These are phyloP conservation scores for Mercurialis annua DNA, from an alignment of 345 rosid genomes.

Conservation along the genomic window DNA sequence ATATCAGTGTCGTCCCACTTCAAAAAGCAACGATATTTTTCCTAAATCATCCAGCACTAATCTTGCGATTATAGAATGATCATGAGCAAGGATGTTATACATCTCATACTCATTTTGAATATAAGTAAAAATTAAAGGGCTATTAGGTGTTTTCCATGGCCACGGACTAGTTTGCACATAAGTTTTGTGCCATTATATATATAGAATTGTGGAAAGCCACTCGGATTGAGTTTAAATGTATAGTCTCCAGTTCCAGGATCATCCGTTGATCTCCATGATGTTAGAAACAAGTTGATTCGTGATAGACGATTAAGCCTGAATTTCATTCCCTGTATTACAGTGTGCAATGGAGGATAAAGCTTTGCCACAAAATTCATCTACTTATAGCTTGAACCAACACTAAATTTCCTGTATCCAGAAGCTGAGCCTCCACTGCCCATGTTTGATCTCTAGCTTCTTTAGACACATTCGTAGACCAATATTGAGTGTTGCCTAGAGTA, in stretches of 20 bases:
- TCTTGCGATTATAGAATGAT: neutral
- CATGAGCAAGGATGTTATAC: too few relatives aligned
- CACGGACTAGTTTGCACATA: slow-evolving; percentile 3
- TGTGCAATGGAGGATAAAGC: slow-evolving; percentile 1
- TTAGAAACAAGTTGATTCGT: neutral
- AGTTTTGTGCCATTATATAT: neutral
- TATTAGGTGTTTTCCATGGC: neutral
- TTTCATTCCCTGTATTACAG: neutral
- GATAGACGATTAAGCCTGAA: neutral
- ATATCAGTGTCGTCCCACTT: slow-evolving; percentile 52
- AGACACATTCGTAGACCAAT: slow-evolving; percentile 25
- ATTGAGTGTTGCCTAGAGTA: neutral
- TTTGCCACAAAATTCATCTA: neutral
- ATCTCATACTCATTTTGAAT: neutral
- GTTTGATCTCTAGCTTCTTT: neutral
- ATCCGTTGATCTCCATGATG: neutral
- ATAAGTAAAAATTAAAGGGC: neutral
- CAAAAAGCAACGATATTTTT: too few relatives aligned
- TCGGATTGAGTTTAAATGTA: neutral
- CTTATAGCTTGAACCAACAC: slow-evolving; percentile 1
- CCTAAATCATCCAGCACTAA: neutral
- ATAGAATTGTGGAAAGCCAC: neutral
- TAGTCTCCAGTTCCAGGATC: slow-evolving; percentile 17
- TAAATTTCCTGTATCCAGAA: slow-evolving; percentile 19
- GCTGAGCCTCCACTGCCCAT: neutral